Base-by-base conservation (phyloP, 768 basidiomycete species). In the Serendipita vermifera region DNA sequence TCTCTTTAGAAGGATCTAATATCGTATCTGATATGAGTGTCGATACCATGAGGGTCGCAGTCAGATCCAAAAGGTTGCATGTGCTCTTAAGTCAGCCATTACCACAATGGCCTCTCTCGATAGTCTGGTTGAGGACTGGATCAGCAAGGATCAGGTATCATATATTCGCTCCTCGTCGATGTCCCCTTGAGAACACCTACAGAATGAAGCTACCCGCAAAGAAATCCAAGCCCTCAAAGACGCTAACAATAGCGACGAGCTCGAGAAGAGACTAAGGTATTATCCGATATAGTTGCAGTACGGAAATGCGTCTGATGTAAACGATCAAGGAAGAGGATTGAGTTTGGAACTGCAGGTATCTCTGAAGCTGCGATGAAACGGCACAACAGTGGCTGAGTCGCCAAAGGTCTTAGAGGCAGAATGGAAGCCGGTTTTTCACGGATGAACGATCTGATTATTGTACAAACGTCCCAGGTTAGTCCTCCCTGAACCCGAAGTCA, bases 371-470 rank as follows among this genome's bases (percentile, higher is more conserved):
- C 53, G 3, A 65, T 58, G 67, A 58, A 2, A 6, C 13, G 38
- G 4, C 20, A 15, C 27, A 53, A 5, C 15, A 7, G 17, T 29
- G 27, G 33, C 11, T 17, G 39, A 57, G 40, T 27, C 24, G 38
- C 48, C 22, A 51, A 7, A 85, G 88, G 88, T 54, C 71, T 90
- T 20, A 72, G 87, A 62, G 87, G 82, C 1, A 75, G 70, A 60
- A 92, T 93, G 90, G 83, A 86, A 61, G 88, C 88, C 5, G 90
- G 90, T 1, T 90, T 84, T 78, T 76, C 85, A n/a, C 77, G 85
- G 56, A 91, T 93, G 87, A 93, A 93, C 64, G 87, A 91, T 66
- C 68, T 93, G 57, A 85, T 80, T 46, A 71, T 90, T 54, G 81
- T 87, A 38, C 87, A 90, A 64, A 77, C 87, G 7, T 87, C 86